These are phyloP conservation scores for Cicer yamashitae DNA, from an alignment of 306 rosid species.

Conservation along the genomic window DNA sequence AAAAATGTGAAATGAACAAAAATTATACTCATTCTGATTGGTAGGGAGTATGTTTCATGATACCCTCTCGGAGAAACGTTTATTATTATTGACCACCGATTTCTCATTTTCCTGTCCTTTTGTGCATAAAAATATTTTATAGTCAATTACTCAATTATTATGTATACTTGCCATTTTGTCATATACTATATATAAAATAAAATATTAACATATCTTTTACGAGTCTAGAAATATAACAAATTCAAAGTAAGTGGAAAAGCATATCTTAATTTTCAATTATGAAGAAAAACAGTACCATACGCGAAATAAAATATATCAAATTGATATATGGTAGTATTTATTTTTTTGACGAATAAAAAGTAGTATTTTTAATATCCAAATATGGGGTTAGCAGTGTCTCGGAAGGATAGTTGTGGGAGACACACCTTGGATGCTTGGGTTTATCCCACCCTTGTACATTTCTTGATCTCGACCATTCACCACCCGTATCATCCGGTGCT, in stretches of 20 bases:
- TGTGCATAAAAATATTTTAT: background rate
- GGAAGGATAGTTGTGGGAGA: conserved; percentile 46
- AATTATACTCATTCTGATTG: too few species aligned
- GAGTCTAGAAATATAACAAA: background rate
- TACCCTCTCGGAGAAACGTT: background rate
- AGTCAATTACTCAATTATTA: conserved; percentile 2
- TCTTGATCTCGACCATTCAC: conserved; percentile 46
- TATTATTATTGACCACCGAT: background rate
- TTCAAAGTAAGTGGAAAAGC: background rate
- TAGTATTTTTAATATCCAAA: background rate
- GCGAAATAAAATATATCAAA: conserved; percentile 1
- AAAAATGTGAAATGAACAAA: too few species aligned
- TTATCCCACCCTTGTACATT: background rate
- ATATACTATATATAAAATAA: background rate
- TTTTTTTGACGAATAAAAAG: too few species aligned
- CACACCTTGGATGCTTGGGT: conserved; percentile 38
- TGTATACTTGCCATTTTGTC: background rate
- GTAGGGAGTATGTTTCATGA: too few species aligned
- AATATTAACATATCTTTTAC: background rate
- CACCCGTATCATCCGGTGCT: conserved; percentile 25
- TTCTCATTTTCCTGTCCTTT: background rate
- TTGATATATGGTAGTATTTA: background rate
- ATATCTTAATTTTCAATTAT: background rate
- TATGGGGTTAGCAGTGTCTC: conserved; percentile 9
- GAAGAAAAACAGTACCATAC: background rate